Base-by-base conservation (phyloP, 345 rosid species). In the Stellera chamaejasme region DNA sequence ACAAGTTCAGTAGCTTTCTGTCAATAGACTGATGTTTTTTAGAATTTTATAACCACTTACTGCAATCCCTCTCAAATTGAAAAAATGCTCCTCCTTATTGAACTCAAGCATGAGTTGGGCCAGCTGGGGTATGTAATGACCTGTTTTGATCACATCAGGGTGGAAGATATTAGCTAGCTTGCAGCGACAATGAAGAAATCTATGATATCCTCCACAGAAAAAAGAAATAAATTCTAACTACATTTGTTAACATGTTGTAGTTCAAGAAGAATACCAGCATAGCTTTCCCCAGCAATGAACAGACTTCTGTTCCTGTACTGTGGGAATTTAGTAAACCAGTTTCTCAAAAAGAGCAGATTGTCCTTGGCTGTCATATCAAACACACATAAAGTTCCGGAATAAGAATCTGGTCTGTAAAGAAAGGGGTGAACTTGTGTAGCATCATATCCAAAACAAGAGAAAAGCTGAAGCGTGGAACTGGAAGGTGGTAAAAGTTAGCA, bases 231-330 rank as follows among this genome's bases (percentile, higher is more conserved):
- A n/a, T n/a, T n/a, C n/a, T n/a, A n/a, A n/a, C n/a, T n/a, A 19
- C 23, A 19, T 19, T 19, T 19, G 23, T 0, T 19, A 19, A 19
- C 23, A 1, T 0, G 23, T 19, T 19, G 23, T 19, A 19, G 23
- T 19, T 19, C 23, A 19, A 19, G 23, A 58, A 13, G 16, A 26
- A 25, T 79, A 89, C 97, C 97, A 50, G 99, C 99, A 75, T 93
- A 93, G 74, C 99, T 89, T 79, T 89, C 97, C 67, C 99, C 99
- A 13, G 94, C 73, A 44, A 93, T 78, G 81, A 71, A 93, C 71
- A 93, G 73, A 74, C 89, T 87, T 72, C 97, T 78, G 77, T 87
- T 89, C 64, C 63, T 87, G 84, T 87, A 93, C 6, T 89, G 90
- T 48, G 97, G 88, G 75, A 89, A 89, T 61, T 81, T 93, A 65